Evolutionary conservation across 2,329 filamentous ascomycete genomes (phyloP).

Genomic region (Pseudogymnoascus sp.): DNA sequence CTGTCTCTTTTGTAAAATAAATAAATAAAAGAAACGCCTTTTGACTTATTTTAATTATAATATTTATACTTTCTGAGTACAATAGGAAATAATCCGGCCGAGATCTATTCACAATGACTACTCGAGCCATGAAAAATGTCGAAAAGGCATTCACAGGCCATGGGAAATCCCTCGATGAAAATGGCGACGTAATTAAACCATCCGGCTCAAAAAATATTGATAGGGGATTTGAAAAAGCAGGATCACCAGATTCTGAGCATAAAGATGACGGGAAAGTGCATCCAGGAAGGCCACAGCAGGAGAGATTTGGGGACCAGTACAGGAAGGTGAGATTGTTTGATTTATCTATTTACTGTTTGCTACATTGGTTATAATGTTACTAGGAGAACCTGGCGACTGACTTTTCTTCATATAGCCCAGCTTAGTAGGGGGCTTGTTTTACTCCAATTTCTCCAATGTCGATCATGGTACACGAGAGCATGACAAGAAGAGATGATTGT

Average conservation of each 20-base stretch:
- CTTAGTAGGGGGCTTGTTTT: background rate
- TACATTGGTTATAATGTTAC: background rate
- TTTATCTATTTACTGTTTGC: background rate
- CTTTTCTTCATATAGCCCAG: background rate
- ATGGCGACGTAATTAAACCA: background rate
- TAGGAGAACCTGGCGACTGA: background rate
- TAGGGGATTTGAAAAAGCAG: background rate
- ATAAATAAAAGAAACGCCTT: background rate
- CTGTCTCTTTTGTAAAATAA: background rate
- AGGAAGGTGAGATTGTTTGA: background rate
- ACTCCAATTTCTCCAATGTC: background rate
- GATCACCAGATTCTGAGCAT: background rate
- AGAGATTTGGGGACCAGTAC: constrained; percentile 6
- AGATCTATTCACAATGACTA: background rate
- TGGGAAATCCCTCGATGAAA: background rate
- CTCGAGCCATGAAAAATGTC: background rate
- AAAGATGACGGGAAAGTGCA: background rate
- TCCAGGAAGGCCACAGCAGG: constrained; percentile 2
- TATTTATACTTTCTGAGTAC: background rate
- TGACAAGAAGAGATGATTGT: background rate
- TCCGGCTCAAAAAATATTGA: background rate
- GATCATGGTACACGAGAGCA: background rate
- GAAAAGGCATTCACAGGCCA: constrained; percentile 4
- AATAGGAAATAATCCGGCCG: background rate
- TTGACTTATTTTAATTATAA: background rate